A percentile compares a stretch with the other conserved stretches of the same genome.
phyloP scores from a whole-genome alignment of 108 stramenopile species.

The Aurantiochytrium sp. region DNA sequence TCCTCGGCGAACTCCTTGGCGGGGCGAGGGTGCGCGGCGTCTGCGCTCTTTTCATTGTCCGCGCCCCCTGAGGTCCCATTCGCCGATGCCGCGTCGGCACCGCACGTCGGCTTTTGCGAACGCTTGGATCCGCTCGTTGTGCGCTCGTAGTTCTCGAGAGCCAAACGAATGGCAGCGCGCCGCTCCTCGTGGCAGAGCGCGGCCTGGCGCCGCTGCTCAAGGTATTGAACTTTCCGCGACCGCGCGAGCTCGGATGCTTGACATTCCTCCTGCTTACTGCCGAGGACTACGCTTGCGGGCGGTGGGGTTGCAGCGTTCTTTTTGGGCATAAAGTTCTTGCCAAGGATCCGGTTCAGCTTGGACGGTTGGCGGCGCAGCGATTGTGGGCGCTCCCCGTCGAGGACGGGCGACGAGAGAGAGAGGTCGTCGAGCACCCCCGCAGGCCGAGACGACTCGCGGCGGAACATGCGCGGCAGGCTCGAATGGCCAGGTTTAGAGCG shows the following conservation, averaged over 20 bases:
- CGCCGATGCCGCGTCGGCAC: too few relatives aligned
- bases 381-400: neutral
- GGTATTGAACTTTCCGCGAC: neutral
- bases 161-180: neutral
- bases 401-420: neutral
- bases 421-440: neutral
- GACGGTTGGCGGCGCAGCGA: neutral
- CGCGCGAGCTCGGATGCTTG: neutral
- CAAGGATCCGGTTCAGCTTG: neutral
- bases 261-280: neutral
- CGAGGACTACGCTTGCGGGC: neutral
- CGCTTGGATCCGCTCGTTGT: too few relatives aligned
- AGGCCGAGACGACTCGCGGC: neutral
- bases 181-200: neutral
- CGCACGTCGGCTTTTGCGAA: too few relatives aligned
- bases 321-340: neutral
- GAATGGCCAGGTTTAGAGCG: neutral
- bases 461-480: neutral
- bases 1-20: neutral
- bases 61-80: too few relatives aligned
- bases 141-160: neutral
- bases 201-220: neutral
- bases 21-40: neutral
- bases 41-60: too few relatives aligned
- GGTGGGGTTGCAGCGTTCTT: neutral